Evolutionary conservation across 768 basidiomycete genomes (phyloP).

Genomic region (Pholiota conissans): DNA sequence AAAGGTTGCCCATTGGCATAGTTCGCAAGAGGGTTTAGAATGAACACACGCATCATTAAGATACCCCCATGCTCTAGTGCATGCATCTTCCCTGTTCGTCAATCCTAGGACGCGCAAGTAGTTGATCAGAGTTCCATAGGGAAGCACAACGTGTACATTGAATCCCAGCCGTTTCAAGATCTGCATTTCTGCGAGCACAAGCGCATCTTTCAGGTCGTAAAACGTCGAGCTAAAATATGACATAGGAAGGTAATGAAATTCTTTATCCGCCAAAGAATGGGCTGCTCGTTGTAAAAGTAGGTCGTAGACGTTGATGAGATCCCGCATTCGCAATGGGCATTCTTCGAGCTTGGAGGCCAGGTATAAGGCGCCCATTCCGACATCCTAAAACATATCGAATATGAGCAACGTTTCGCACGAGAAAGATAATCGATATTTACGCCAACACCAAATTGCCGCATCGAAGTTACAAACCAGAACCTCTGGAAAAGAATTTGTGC

Average conservation of each 20-base stretch:
- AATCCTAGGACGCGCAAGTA: slow-evolving; percentile 91
- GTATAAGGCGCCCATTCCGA: slow-evolving; percentile 86
- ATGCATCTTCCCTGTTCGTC: slow-evolving; percentile 65
- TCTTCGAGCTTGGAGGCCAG: slow-evolving; percentile 92
- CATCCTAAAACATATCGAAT: slow-evolving; percentile 53
- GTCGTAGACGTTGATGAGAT: slow-evolving; percentile 94
- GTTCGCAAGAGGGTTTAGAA: not conserved
- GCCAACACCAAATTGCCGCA: slow-evolving; percentile 93
- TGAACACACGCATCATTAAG: slow-evolving; percentile 89
- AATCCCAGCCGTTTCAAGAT: slow-evolving; percentile 94
- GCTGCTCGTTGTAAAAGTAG: slow-evolving; percentile 76
- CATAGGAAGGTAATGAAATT: slow-evolving; percentile 80
- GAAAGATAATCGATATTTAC: slow-evolving; percentile 47
- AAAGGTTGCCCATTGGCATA: not conserved
- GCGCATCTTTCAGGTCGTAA: slow-evolving; percentile 91
- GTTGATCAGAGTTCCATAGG: slow-evolving; percentile 93
- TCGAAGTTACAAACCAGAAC: slow-evolving; percentile 94
- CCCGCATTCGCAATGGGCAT: slow-evolving; percentile 87
- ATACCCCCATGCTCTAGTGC: slow-evolving; percentile 88
- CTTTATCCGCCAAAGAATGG: slow-evolving; percentile 44
- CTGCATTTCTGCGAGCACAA: slow-evolving; percentile 97
- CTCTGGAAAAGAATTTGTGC: slow-evolving; percentile 96
- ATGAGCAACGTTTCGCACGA: slow-evolving; percentile 3
- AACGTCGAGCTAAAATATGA: slow-evolving; percentile 87
- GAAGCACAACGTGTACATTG: slow-evolving; percentile 89